Base-by-base conservation (phyloP, 2,329 filamentous ascomycete species). In the Fusarium incarnatum region DNA sequence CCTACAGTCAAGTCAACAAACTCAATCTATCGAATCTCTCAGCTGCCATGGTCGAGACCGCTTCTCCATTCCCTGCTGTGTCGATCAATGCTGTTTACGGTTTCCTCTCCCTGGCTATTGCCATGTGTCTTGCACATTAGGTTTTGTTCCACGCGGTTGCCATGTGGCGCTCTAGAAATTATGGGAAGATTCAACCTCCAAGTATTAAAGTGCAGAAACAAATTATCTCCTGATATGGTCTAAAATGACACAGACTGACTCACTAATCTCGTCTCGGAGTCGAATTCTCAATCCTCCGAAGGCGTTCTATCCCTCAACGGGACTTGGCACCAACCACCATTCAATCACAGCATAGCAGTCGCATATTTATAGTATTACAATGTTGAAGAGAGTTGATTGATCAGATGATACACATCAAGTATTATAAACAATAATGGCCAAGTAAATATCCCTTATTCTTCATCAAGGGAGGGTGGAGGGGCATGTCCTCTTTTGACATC, bases 81-180 rank as follows among this genome's bases (percentile, higher is more conserved):
- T 46, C 54, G 59, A 68, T 64, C 66, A 46, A 64, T 60, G 22
- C 55, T 68, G 4, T 49, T 68, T 56, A 34, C 60, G 58, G 59
- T 18, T 32, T 42, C 49, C 3, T 48, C 30, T 56, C 42, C 52
- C 25, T 60, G 54, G 34, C 23, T 40, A 49, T 20, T 34, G 53
- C 46, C 22, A 53, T 53, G 49, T 53, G 34, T 42, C 7, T 11
- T 28, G 49, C 20, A 25, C 18, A 37, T 37, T 12, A 37, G 34
- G 41, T 20, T 53, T 28, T 34, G 30, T 57, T 45, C 28, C 59
- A 55, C 48, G 42, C 23, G 20, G 37, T 30, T 40, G 34, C 48
- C 48, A 63, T 71, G 64, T 58, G 68, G 55, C 47, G 45, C 48
- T 64, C 55, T 30, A 41, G 34, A 37, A 6, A 37, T 37, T 37